Conservation (phyloP, 768 basidiomycete species). For the Tricholoma sp. region DNA sequence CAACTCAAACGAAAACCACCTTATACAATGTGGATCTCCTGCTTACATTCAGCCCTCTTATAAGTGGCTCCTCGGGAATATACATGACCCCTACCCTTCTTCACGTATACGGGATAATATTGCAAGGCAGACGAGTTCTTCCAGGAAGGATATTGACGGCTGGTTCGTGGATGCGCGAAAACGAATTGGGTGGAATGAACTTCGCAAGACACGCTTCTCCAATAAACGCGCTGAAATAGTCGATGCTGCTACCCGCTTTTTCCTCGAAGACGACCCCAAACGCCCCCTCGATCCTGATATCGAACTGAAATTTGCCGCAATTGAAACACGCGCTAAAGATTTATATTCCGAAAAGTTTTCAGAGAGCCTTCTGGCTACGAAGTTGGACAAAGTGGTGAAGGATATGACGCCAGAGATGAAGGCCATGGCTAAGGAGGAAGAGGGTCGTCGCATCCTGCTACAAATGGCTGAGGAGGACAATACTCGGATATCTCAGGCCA, state of each 20-base stretch:
- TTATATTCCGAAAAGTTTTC: slow-evolving; percentile 18
- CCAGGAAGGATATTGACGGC: slow-evolving; percentile 32
- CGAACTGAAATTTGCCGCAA: slow-evolving; percentile 16
- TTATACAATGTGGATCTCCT: too few species aligned
- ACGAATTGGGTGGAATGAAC: slow-evolving; percentile 47
- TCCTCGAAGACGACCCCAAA: slow-evolving; percentile 15
- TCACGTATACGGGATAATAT: too few species aligned
- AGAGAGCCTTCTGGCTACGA: slow-evolving; percentile 22
- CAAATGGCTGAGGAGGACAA: slow-evolving; percentile 1
- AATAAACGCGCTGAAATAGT: slow-evolving; percentile 30
- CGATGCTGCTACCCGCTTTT: slow-evolving; percentile 32
- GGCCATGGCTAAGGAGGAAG: slow-evolving; percentile 7
- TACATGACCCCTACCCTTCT: too few species aligned
- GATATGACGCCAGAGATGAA: slow-evolving; percentile 20
- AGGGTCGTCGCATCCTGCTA: slow-evolving; percentile 2
- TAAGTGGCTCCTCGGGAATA: too few species aligned
- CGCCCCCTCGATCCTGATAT: slow-evolving; percentile 16
- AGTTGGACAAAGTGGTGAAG: slow-evolving; percentile 24
- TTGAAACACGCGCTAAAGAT: slow-evolving; percentile 14
- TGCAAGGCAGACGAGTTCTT: too few species aligned
- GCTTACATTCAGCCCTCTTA: too few species aligned
- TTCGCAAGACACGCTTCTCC: slow-evolving; percentile 28
- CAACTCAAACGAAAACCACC: too few species aligned
- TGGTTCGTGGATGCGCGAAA: slow-evolving; percentile 48
- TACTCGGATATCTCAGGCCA: background rate